Conservation (phyloP, 192 early-diverging fungal species). For the Podila epigama region DNA sequence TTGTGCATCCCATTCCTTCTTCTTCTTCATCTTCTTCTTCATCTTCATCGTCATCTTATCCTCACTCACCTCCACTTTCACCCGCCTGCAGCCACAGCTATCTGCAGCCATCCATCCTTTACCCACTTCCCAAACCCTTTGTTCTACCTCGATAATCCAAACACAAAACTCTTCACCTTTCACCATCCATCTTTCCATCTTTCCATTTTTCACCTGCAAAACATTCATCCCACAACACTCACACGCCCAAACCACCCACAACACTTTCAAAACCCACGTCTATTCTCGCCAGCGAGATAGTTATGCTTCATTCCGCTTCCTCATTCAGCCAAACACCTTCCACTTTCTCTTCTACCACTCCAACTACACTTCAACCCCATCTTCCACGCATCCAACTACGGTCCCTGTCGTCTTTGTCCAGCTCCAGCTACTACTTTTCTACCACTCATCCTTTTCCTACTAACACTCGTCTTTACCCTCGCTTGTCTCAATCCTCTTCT, state of each 20-base stretch:
- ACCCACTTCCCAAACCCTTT: too few relatives aligned
- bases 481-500: background rate
- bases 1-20: too few relatives aligned
- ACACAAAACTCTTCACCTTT: background rate
- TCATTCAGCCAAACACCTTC: constrained; percentile 21
- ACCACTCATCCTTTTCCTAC: background rate
- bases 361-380: too few relatives aligned
- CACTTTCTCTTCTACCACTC: too few relatives aligned
- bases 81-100: too few relatives aligned
- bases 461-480: background rate
- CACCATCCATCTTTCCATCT: background rate
- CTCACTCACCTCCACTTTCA: too few relatives aligned
- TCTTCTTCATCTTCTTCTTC: too few relatives aligned
- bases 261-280: background rate
- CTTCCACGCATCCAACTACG: background rate
- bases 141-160: too few relatives aligned
- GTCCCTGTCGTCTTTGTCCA: background rate
- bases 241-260: background rate
- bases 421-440: background rate
- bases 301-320: constrained; percentile 37
- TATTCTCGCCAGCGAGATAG: background rate
- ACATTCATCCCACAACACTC: background rate
- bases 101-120: too few relatives aligned
- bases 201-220: background rate
- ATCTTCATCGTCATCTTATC: too few relatives aligned